A percentile compares a stretch with the other conserved stretches of the same genome.
phyloP scores from a whole-genome alignment of 2,329 filamentous ascomycete genomes.

The Fusarium zealandicum region DNA sequence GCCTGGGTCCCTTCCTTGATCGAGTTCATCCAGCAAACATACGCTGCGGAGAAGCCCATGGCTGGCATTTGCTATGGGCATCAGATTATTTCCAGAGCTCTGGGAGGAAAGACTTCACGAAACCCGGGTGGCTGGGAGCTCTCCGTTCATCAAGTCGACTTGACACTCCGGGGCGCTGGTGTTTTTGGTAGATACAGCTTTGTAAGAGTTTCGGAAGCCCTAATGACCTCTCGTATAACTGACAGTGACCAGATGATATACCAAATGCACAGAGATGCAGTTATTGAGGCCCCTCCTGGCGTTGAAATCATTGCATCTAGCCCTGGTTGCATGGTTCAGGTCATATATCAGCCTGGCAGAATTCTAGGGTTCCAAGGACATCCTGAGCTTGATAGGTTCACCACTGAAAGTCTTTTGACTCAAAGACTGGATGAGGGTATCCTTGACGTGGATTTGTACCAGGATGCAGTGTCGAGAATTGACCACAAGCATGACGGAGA shows the following conservation, averaged over 20 bases:
- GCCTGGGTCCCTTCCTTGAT: constrained; percentile 13
- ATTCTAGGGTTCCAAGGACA: constrained; percentile 20
- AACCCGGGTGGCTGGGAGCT: constrained; percentile 24
- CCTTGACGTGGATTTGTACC: background rate
- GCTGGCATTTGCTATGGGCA: constrained; percentile 29
- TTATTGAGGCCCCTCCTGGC: constrained; percentile 4
- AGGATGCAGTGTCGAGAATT: constrained; percentile 14
- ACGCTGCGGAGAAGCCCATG: constrained; percentile 16
- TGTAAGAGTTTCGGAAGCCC: constrained; percentile 1
- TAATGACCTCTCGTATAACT: background rate
- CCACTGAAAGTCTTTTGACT: constrained; percentile 7
- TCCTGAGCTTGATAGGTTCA: constrained; percentile 17
- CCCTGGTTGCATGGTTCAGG: constrained; percentile 12
- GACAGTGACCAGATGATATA: background rate
- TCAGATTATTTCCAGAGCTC: constrained; percentile 28
- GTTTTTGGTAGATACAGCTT: constrained; percentile 10
- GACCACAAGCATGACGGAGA: constrained; percentile 18
- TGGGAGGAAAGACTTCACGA: constrained; percentile 13
- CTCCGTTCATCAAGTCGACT: constrained; percentile 3
- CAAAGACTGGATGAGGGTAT: constrained; percentile 10
- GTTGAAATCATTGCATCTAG: constrained; percentile 16
- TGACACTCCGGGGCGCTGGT: constrained; percentile 1
- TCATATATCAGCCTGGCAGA: constrained; percentile 17
- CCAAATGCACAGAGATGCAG: constrained; percentile 21
- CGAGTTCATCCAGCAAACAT: constrained; percentile 7